Conservation (phyloP, 202 grass and related monocot species). For the Panicum hallii region DNA sequence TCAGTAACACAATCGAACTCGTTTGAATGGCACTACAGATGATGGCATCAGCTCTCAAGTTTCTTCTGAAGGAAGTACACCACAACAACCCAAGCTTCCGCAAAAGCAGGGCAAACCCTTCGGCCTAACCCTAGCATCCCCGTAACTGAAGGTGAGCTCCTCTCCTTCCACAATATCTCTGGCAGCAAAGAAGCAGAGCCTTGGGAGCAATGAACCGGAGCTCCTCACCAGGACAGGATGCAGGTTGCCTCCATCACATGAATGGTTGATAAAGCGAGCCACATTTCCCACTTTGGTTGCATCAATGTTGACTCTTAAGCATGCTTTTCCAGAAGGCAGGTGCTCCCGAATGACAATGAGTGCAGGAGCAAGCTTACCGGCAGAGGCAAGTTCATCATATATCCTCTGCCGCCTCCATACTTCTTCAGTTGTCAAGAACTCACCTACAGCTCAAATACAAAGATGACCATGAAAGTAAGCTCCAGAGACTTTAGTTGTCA, state of each 20-base stretch:
- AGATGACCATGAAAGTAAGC: conserved; percentile 1
- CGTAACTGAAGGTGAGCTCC: conserved; percentile 89
- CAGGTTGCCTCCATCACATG: conserved; percentile 89
- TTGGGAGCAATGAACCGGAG: conserved; percentile 72
- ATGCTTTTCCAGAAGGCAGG: conserved; percentile 85
- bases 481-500: background rate
- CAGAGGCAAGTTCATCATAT: conserved; percentile 75
- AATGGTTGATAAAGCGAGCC: conserved; percentile 91
- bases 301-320: conserved; percentile 84
- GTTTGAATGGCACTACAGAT: background rate
- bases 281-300: conserved; percentile 79
- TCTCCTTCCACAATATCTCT: conserved; percentile 63
- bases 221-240: conserved; percentile 66
- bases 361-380: conserved; percentile 61
- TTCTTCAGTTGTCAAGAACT: conserved; percentile 83
- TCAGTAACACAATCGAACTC: background rate
- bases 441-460: conserved; percentile 47
- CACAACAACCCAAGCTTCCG: conserved; percentile 61
- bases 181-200: conserved; percentile 79
- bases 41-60: conserved; percentile 54
- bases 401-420: conserved; percentile 53
- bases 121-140: conserved; percentile 51
- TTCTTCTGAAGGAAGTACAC: conserved; percentile 79
- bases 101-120: conserved; percentile 73
- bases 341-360: conserved; percentile 83